Evolutionary conservation across 139 green algal species (phyloP).

Genomic region (Volvox africanus): DNA sequence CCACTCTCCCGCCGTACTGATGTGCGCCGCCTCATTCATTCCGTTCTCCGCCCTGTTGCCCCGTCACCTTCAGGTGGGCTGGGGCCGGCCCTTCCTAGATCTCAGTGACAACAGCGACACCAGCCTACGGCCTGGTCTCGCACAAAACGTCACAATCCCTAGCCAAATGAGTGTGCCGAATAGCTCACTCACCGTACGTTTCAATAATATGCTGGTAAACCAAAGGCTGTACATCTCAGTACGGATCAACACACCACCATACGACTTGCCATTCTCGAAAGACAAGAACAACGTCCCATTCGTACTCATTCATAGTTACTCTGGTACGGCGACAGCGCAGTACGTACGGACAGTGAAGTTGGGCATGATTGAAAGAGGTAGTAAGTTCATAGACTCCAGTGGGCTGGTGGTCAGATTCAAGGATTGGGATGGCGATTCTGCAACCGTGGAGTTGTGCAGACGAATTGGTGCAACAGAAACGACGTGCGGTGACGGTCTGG

Average conservation of each 20-base stretch:
- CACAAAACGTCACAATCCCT: not conserved
- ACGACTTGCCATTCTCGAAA: conserved; percentile 12
- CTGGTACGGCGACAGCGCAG: not conserved
- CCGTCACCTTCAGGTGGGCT: not conserved
- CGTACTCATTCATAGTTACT: conserved; percentile 6
- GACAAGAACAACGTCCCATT: not conserved
- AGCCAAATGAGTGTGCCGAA: not conserved
- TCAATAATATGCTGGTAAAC: not conserved
- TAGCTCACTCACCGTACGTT: not conserved
- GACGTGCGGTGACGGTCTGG: not conserved
- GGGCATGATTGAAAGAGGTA: too few relatives aligned
- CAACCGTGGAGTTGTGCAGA: not conserved
- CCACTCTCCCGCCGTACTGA: too few relatives aligned
- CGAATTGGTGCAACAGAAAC: not conserved
- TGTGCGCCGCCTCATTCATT: too few relatives aligned
- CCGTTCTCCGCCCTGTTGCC: not conserved
- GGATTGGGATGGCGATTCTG: not conserved
- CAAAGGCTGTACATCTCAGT: not conserved
- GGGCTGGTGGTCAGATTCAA: not conserved
- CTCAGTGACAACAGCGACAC: not conserved
- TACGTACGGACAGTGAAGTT: not conserved
- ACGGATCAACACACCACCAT: not conserved
- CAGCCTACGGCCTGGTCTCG: not conserved
- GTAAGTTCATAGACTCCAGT: not conserved
- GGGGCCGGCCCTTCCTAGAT: not conserved